Percentiles rank a stretch among this genome's conserved stretches.
Conservation (phyloP, 2,329 filamentous ascomycete species). For the Ophiostoma sp. region DNA sequence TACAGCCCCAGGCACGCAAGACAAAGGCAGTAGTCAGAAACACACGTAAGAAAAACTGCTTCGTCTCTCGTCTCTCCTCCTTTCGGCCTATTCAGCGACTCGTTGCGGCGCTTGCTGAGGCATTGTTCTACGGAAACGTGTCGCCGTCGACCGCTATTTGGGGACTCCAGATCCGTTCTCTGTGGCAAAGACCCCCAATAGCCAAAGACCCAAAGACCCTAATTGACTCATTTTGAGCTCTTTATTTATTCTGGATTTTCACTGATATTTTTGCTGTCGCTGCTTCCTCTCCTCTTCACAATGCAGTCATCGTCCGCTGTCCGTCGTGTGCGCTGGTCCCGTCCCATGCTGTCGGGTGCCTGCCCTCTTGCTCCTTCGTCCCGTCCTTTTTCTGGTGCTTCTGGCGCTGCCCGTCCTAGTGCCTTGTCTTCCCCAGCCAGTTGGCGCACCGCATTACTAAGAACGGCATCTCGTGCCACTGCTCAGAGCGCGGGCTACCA, state of each 20-base stretch:
- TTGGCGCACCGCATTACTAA: slow-evolving; percentile 25
- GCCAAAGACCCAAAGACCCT: neutral
- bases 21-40: neutral
- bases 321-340: slow-evolving; percentile 7
- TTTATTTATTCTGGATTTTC: neutral
- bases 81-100: neutral
- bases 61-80: slow-evolving; percentile 5
- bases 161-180: neutral
- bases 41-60: slow-evolving; percentile 6
- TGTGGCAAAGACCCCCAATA: neutral
- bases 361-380: slow-evolving; percentile 13
- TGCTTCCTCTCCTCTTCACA: slow-evolving; percentile 5
- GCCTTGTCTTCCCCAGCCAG: slow-evolving; percentile 17
- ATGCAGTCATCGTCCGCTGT: slow-evolving; percentile 18
- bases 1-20: neutral
- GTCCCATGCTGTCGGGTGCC: neutral
- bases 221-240: slow-evolving; percentile 7
- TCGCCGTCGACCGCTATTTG: slow-evolving; percentile 1
- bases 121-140: slow-evolving; percentile 1
- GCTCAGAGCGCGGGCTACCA: neutral
- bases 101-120: neutral
- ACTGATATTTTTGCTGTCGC: neutral
- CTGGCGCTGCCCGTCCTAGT: slow-evolving; percentile 15
- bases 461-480: slow-evolving; percentile 5
- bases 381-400: neutral